These are phyloP conservation scores for Allium fistulosum DNA, from an alignment of 106 monocot genomes.

Conservation along the genomic window DNA sequence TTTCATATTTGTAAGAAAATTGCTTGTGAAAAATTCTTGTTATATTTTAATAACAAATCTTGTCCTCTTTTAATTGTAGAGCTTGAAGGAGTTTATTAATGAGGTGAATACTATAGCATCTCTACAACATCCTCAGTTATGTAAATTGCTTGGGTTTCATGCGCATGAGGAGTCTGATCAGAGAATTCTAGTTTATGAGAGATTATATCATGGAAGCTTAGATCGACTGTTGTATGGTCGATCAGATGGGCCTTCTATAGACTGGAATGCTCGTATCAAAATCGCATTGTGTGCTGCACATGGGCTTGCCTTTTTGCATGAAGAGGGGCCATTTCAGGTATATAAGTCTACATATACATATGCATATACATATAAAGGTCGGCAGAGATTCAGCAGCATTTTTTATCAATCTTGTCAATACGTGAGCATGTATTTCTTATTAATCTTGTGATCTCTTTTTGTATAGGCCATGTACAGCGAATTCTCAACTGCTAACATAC, in stretches of 20 bases:
- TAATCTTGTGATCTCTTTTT: neutral
- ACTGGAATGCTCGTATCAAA: constrained; percentile 81
- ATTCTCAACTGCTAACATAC: constrained; percentile 78
- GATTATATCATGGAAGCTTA: constrained; percentile 76
- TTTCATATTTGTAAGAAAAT: too few species aligned
- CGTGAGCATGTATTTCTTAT: neutral
- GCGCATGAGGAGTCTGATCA: constrained; percentile 76
- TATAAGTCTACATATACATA: neutral
- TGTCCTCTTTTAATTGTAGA: constrained; percentile 23
- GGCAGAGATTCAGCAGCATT: too few species aligned
- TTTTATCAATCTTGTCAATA: too few species aligned
- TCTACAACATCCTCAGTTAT: constrained; percentile 76
- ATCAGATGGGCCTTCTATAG: constrained; percentile 70
- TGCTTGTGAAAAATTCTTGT: too few species aligned
- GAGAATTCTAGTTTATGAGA: constrained; percentile 80
- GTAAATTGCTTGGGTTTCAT: constrained; percentile 83
- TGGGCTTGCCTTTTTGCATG: constrained; percentile 88
- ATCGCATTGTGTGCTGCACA: constrained; percentile 73
- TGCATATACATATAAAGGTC: too few species aligned
- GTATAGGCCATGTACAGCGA: constrained; percentile 87
- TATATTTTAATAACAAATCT: too few species aligned
- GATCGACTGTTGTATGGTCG: constrained; percentile 65
- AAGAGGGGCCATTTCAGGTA: constrained; percentile 99
- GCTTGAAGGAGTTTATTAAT: constrained; percentile 70
- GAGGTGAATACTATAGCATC: constrained; percentile 64